These are phyloP conservation scores for Juncus inflexus DNA, from an alignment of 176 grass and related monocot genomes.

Conservation along the genomic window DNA sequence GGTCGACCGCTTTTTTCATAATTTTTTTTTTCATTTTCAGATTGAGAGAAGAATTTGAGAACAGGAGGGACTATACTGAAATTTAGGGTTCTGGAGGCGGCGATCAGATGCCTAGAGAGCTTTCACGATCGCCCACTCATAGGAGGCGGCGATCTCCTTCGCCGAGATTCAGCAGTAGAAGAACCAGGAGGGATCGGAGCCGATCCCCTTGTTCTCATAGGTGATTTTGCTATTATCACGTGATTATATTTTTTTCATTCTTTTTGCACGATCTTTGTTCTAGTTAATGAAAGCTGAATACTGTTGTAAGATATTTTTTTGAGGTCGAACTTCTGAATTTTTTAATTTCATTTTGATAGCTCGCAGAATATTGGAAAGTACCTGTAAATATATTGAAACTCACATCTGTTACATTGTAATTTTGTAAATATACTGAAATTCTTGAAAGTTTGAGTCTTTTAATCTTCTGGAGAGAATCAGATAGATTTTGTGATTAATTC, in stretches of 20 bases:
- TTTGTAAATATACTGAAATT: not conserved
- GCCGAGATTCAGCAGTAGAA: conserved; percentile 42
- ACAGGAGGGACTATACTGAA: conserved; percentile 28
- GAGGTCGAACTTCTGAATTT: not conserved
- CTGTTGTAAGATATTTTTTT: not conserved
- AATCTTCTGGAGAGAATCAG: no score
- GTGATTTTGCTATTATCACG: conserved; percentile 59
- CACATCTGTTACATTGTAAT: not conserved
- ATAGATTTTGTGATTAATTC: no score
- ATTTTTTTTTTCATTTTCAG: not conserved
- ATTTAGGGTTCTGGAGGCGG: conserved; percentile 66
- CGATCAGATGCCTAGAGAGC: conserved; percentile 58
- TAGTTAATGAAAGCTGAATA: not conserved
- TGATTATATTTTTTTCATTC: conserved; percentile 16
- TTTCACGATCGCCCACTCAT: conserved; percentile 63
- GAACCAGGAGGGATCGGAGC: conserved; percentile 69
- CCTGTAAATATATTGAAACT: not conserved
- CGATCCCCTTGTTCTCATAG: conserved; percentile 92
- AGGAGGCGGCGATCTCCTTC: conserved; percentile 76
- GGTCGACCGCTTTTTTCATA: not conserved
- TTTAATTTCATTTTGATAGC: conserved; percentile 10
- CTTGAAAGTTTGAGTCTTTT: not conserved
- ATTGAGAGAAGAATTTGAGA: not conserved
- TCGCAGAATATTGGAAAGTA: not conserved
- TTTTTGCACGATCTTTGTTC: not conserved